A percentile compares a stretch with the other conserved stretches of the same genome.
phyloP scores from a whole-genome alignment of 768 basidiomycete genomes.

The Rhodotorula graminis region DNA sequence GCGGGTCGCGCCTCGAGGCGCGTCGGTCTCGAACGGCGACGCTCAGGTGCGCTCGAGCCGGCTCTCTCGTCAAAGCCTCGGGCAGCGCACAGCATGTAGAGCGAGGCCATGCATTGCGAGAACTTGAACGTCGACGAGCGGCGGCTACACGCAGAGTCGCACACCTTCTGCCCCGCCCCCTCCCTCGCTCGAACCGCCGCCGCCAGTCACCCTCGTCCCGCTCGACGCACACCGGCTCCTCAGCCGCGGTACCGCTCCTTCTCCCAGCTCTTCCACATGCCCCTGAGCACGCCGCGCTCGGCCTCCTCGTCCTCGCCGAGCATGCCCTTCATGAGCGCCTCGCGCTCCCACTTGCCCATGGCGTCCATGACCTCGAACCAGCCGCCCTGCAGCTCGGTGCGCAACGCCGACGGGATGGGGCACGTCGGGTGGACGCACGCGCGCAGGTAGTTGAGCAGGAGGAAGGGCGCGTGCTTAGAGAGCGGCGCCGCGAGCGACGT shows the following conservation, averaged over 20 bases:
- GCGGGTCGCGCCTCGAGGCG: neutral
- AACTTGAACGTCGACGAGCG: too few species aligned
- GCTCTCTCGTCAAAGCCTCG: too few species aligned
- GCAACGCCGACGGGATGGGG: constrained; percentile 33
- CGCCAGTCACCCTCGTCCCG: too few species aligned
- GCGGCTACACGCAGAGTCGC: too few species aligned
- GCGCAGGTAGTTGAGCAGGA: constrained; percentile 40
- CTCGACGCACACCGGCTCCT: too few species aligned
- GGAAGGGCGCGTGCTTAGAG: constrained; percentile 43
- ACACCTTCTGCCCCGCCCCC: too few species aligned
- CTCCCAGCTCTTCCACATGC: constrained; percentile 39
- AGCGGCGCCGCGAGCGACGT: constrained; percentile 38
- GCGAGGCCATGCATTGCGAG: too few species aligned
- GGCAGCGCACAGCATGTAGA: too few species aligned
- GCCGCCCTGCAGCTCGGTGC: constrained; percentile 36
- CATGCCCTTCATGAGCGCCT: constrained; percentile 42
- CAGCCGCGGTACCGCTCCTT: constrained; percentile 39
- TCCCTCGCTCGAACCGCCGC: too few species aligned
- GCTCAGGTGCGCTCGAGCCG: too few species aligned
- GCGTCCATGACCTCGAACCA: constrained; percentile 39
- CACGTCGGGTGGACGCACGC: constrained; percentile 35
- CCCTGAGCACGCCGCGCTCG: constrained; percentile 37
- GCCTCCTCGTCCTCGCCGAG: constrained; percentile 39
- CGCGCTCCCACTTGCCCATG: constrained; percentile 42
- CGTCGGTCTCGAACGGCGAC: too few species aligned